phyloP scores from a whole-genome alignment of 352 stramenopile species.

The Aphanomyces cochlioides region DNA sequence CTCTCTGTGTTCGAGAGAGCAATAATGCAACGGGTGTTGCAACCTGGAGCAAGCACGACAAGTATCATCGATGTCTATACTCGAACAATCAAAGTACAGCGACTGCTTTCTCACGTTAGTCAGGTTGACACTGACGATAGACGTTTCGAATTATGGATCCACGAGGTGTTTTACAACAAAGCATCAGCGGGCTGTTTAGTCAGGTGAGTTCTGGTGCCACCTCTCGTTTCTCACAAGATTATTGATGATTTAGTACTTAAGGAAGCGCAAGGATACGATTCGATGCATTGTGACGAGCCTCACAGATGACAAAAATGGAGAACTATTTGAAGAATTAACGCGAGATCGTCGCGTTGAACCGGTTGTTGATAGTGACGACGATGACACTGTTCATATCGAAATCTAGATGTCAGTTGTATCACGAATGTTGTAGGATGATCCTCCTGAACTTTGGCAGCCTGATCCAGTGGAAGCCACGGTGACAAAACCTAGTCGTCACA shows the following conservation, averaged over 20 bases:
- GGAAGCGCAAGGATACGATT: slow-evolving; percentile 92
- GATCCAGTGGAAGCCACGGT: slow-evolving; percentile 73
- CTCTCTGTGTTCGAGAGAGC: slow-evolving; percentile 69
- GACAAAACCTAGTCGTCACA: slow-evolving; percentile 66
- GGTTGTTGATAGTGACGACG: slow-evolving; percentile 90
- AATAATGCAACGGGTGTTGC: slow-evolving; percentile 86
- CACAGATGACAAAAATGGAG: slow-evolving; percentile 85
- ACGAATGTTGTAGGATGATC: slow-evolving; percentile 46
- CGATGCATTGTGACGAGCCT: slow-evolving; percentile 94
- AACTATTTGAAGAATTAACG: slow-evolving; percentile 94
- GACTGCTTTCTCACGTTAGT: not conserved
- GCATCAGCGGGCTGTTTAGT: slow-evolving; percentile 69
- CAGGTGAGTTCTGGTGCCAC: slow-evolving; percentile 5
- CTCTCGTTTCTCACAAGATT: too few species aligned
- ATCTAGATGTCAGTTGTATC: too few species aligned
- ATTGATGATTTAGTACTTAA: slow-evolving; percentile 74
- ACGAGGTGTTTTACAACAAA: slow-evolving; percentile 89
- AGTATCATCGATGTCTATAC: slow-evolving; percentile 98
- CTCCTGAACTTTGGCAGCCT: slow-evolving; percentile 88
- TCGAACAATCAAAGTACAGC: slow-evolving; percentile 88
- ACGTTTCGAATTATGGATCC: slow-evolving; percentile 92
- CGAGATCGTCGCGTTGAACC: slow-evolving; percentile 89
- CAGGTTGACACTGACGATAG: not conserved
- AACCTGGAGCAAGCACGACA: slow-evolving; percentile 93
- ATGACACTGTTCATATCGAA: slow-evolving; percentile 61